Conservation (phyloP, 2,329 filamentous ascomycete genomes). For the Phaeosphaeriaceae sp. region DNA sequence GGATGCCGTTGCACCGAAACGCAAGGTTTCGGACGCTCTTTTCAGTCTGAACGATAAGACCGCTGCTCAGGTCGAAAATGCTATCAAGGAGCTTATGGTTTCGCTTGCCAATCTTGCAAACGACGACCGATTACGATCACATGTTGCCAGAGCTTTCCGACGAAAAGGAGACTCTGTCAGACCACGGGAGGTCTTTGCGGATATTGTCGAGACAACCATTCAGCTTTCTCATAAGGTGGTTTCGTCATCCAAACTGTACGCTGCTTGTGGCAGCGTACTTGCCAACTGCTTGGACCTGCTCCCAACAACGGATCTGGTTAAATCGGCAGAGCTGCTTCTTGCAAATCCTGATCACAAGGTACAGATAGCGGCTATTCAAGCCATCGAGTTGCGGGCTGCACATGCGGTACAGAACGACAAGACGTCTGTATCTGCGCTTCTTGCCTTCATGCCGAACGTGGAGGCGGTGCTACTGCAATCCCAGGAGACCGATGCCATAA, state of each 20-base stretch:
- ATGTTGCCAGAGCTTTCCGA: conserved; percentile 40
- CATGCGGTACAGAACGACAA: conserved; percentile 73
- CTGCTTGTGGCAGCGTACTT: conserved; percentile 70
- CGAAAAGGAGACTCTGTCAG: conserved; percentile 33
- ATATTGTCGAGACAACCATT: conserved; percentile 51
- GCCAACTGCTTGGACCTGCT: conserved; percentile 83
- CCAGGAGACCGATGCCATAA: conserved; percentile 76
- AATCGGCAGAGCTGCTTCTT: conserved; percentile 82
- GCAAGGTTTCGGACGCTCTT: conserved; percentile 73
- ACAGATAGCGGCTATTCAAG: conserved; percentile 73
- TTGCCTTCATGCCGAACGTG: conserved; percentile 81
- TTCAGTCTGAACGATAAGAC: conserved; percentile 66
- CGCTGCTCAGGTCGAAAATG: conserved; percentile 42
- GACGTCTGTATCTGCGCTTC: conserved; percentile 71
- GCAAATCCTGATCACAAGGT: conserved; percentile 74
- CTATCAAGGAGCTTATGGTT: conserved; percentile 48
- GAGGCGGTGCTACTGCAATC: conserved; percentile 78
- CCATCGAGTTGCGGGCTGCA: conserved; percentile 81
- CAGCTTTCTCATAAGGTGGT: conserved; percentile 70
- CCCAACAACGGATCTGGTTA: conserved; percentile 87
- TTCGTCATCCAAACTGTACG: conserved; percentile 41
- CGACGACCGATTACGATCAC: conserved; percentile 38
- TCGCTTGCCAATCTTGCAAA: conserved; percentile 48
- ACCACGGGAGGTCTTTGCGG: conserved; percentile 42
- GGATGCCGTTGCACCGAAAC: conserved; percentile 78